Base-by-base conservation (phyloP, 768 basidiomycete species). In the Sutorius australiensis region DNA sequence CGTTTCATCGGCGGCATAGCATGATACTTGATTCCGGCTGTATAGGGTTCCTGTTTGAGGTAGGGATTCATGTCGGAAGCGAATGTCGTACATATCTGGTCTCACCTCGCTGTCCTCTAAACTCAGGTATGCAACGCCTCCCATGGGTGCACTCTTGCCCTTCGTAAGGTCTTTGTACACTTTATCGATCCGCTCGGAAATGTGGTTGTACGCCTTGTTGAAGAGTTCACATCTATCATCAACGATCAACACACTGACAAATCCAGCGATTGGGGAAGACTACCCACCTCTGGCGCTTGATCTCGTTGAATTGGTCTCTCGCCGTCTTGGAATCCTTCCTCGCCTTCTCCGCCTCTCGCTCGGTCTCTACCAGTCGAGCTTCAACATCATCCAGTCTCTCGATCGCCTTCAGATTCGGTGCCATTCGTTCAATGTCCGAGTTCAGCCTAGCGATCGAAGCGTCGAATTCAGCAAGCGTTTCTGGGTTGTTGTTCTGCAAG, bases 1-100 rank as follows among this genome's bases (percentile, higher is more conserved):
- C 94, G 89, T 69, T 99, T 99, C 87, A 98, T 95, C 0, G 97
- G 97, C 0, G 97, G 97, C 97, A 98, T 99, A 1, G 95, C 95
- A 65, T 98, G 95, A 67, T 98, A 98, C 70, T 97, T 98, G 75
- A 99, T 92, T 49, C 97, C 92, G 34, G 82, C 84, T 19, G 75
- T 77, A 58, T 93, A 93, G 1, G 92, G 91, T 71, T 91, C 89
- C 89, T 89, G 56, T 47, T 28, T 30, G 51, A 38, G 13, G 42
- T 17, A n/a, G 41, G 12, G 16, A 36, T 63, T 13, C 56, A 55
- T 38, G 36, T 45, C 11, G 8, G 9, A 9, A 30, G 33, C 39
- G 46, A 31, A 38, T 27, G 43, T 2, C 3, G 68, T 67, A 24
- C 63, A 24, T 4, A 24, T 69, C 62, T 72, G 32, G 38, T 59